phyloP scores from a whole-genome alignment of 352 stramenopile species.

The Phytophthora syringae region DNA sequence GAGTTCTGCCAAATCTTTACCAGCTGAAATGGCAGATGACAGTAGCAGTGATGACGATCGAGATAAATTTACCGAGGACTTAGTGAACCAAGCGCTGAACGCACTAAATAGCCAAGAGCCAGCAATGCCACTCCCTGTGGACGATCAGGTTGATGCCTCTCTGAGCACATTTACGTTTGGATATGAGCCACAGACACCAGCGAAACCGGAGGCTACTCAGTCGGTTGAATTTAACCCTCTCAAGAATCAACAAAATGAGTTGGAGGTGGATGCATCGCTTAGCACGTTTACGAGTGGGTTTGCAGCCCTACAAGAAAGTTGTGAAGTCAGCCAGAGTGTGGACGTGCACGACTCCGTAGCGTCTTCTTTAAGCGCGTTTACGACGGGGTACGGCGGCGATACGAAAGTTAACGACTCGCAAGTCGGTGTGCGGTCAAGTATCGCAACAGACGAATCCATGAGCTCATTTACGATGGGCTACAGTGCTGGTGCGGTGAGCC shows the following conservation, averaged over 20 bases:
- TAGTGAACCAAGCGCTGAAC: conserved; percentile 35
- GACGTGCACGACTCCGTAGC: conserved; percentile 20
- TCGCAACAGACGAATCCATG: conserved; percentile 8
- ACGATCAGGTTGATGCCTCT: conserved; percentile 14
- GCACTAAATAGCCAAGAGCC: conserved; percentile 41
- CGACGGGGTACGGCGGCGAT: conserved; percentile 23
- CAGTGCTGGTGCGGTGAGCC: neutral
- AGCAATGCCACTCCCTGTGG: conserved; percentile 5
- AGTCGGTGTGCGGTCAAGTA: neutral
- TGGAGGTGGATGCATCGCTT: conserved; percentile 41
- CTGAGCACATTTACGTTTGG: conserved; percentile 19
- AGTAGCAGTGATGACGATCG: conserved; percentile 8
- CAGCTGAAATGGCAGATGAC: neutral
- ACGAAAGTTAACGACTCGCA: neutral
- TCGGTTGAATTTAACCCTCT: neutral
- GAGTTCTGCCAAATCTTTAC: neutral
- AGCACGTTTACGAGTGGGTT: conserved; percentile 58
- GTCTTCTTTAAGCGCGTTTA: conserved; percentile 51
- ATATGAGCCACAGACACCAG: conserved; percentile 2
- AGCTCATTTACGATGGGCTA: conserved; percentile 11
- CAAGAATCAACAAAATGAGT: too few relatives aligned
- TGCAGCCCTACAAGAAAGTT: neutral
- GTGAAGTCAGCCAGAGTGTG: neutral
- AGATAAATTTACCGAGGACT: conserved; percentile 16
- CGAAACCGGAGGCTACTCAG: neutral